Conservation (phyloP, 352 stramenopile species). For the Pythium rishiriense region DNA sequence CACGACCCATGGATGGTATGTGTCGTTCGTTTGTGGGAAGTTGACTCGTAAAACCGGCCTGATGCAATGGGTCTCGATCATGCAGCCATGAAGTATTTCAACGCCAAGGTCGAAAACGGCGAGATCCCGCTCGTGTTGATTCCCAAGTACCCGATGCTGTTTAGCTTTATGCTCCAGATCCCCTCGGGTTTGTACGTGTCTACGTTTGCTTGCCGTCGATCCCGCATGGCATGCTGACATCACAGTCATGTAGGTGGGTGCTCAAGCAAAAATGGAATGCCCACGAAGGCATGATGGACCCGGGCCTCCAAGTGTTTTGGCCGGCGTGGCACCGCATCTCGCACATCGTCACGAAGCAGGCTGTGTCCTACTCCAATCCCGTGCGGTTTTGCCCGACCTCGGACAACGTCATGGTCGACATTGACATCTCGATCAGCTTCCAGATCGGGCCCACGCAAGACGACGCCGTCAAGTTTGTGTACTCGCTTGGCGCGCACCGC, state of each 20-base stretch:
- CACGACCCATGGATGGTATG: constrained; percentile 52
- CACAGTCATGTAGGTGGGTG: too few species aligned
- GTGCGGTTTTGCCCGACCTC: constrained; percentile 73
- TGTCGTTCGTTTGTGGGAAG: too few species aligned
- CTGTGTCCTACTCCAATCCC: constrained; percentile 76
- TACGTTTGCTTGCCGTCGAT: too few species aligned
- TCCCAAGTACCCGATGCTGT: constrained; percentile 48
- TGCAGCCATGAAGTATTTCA: constrained; percentile 58
- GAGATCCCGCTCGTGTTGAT: constrained; percentile 69
- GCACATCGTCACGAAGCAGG: constrained; percentile 87
- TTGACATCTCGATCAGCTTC: constrained; percentile 88
- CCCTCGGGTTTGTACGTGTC: constrained; percentile 67
- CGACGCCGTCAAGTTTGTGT: constrained; percentile 83
- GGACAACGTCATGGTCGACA: constrained; percentile 90
- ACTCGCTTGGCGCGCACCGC: constrained; percentile 72
- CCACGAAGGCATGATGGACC: constrained; percentile 74
- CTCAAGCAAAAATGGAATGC: constrained; percentile 88
- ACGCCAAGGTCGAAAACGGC: constrained; percentile 48
- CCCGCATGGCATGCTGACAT: too few species aligned
- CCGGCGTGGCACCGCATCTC: constrained; percentile 78
- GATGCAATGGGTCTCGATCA: too few species aligned
- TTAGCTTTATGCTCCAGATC: constrained; percentile 57
- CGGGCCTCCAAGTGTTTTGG: constrained; percentile 80
- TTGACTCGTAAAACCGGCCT: too few species aligned
- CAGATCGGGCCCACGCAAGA: constrained; percentile 79